Evolutionary conservation across 2,329 filamentous ascomycete genomes (phyloP).

Genomic region (Thielaviopsis musarum): DNA sequence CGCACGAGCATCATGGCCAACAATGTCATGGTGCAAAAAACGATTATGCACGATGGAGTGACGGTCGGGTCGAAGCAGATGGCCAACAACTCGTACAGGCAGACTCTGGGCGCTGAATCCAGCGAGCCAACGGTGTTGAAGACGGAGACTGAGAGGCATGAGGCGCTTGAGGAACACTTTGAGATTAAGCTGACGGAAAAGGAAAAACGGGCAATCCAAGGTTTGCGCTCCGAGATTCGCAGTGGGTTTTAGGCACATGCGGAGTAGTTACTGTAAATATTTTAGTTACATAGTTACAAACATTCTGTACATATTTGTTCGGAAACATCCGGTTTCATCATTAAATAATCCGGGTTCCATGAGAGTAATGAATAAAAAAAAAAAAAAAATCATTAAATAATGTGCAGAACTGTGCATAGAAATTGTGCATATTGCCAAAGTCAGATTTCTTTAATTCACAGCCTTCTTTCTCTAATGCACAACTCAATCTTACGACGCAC

Average conservation of each 20-base stretch:
- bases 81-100: neutral
- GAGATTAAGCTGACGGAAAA: slow-evolving; percentile 27
- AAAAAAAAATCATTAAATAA: too few relatives aligned
- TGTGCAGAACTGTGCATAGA: slow-evolving; percentile 12
- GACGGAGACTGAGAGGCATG: slow-evolving; percentile 31
- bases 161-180: slow-evolving; percentile 33
- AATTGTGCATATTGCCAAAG: neutral
- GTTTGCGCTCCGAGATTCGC: slow-evolving; percentile 14
- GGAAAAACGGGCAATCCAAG: slow-evolving; percentile 32
- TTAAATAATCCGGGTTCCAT: too few relatives aligned
- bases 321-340: too few relatives aligned
- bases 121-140: slow-evolving; percentile 25
- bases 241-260: neutral
- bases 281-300: too few relatives aligned
- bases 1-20: slow-evolving; percentile 24
- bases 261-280: too few relatives aligned
- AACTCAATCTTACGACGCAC: neutral
- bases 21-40: slow-evolving; percentile 21
- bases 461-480: neutral
- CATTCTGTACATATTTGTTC: neutral
- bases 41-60: slow-evolving; percentile 13
- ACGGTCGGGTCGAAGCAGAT: neutral
- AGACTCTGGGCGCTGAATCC: neutral
- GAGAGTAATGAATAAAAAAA: too few relatives aligned
- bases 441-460: neutral